Evolutionary conservation across 805 yeast genomes (phyloP).

Genomic region (Nakazawaea ambrosiae): DNA sequence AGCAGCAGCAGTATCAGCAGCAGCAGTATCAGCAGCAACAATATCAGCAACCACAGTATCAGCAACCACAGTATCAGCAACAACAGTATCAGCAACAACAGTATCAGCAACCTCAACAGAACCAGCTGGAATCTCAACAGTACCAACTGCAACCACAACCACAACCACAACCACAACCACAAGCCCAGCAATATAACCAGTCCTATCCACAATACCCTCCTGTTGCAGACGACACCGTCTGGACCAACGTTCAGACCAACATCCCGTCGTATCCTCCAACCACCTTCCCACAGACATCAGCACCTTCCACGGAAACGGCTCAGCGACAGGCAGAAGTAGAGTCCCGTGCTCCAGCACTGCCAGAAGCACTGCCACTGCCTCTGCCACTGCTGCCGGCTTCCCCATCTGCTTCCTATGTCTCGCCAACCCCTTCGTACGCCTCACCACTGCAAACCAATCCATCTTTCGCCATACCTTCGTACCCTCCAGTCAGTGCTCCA

Average conservation of each 20-base stretch:
- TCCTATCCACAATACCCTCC: not conserved
- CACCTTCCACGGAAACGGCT: too few species aligned
- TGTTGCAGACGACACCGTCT: too few species aligned
- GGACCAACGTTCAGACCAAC: too few species aligned
- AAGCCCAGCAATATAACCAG: not conserved
- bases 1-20: constrained; percentile 12
- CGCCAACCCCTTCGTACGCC: not conserved
- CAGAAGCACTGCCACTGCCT: too few species aligned
- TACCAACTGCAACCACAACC: too few species aligned
- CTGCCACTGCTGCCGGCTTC: not conserved
- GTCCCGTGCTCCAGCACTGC: too few species aligned
- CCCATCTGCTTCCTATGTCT: not conserved
- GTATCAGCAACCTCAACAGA: not conserved
- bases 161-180: too few species aligned
- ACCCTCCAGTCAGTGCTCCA: constrained; percentile 6
- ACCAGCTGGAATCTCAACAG: not conserved
- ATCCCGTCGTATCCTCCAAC: too few species aligned
- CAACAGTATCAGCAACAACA: not conserved
- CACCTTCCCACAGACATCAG: too few species aligned
- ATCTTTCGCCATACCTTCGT: too few species aligned
- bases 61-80: constrained; percentile 1
- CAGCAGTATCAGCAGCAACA: constrained; percentile 6
- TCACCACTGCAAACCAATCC: too few species aligned
- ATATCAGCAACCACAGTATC: constrained; percentile 13
- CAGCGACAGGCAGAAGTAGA: too few species aligned